Evolutionary conservation across 164 flowering plant species (phyloP).

Genomic region (Magnolia changhungtana): DNA sequence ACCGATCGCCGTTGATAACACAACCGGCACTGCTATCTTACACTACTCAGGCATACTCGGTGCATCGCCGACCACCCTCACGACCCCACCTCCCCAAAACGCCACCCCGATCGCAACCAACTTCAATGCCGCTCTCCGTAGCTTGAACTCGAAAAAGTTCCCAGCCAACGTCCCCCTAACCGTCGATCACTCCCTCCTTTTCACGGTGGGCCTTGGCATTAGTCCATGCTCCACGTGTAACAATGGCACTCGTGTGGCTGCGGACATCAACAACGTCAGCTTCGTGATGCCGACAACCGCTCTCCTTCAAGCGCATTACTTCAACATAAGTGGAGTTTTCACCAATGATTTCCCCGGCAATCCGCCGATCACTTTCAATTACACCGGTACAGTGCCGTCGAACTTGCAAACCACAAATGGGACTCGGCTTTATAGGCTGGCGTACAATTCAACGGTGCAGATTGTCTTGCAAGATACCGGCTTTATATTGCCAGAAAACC

Average conservation of each 20-base stretch:
- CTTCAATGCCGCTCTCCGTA: conserved; percentile 48
- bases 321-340: conserved; percentile 64
- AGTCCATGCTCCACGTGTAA: conserved; percentile 64
- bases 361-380: conserved; percentile 55
- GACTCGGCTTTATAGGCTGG: conserved; percentile 51
- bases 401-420: conserved; percentile 47
- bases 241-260: conserved; percentile 71
- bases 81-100: conserved; percentile 49
- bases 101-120: conserved; percentile 60
- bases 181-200: conserved; percentile 50
- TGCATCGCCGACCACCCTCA: conserved; percentile 32
- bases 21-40: conserved; percentile 65
- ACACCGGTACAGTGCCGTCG: conserved; percentile 38
- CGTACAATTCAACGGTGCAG: conserved; percentile 57
- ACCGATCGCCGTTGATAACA: conserved; percentile 62
- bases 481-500: conserved; percentile 63
- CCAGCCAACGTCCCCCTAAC: conserved; percentile 58
- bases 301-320: conserved; percentile 67
- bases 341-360: conserved; percentile 69
- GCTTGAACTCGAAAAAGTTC: conserved; percentile 56
- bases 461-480: conserved; percentile 73
- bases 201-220: conserved; percentile 67
- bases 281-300: conserved; percentile 73
- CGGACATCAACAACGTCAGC: conserved; percentile 60
- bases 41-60: conserved; percentile 61